A percentile compares a stretch with the other conserved stretches of the same genome.
These are phyloP conservation scores for Theobroma grandiflorum DNA, from an alignment of 441 rosid species.

Conservation along the genomic window DNA sequence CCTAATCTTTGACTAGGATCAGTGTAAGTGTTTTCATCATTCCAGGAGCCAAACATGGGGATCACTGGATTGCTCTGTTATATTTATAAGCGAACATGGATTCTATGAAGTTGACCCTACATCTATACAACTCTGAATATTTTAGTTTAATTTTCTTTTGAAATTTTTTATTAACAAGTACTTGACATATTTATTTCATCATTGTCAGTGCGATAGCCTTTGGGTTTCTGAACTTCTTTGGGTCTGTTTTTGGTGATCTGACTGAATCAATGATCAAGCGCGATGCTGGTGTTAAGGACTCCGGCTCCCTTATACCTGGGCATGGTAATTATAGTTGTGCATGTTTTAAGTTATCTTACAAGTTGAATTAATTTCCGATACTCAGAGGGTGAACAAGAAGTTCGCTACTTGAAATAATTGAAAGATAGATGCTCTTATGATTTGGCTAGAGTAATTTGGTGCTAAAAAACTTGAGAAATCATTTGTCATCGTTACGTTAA, in stretches of 20 bases:
- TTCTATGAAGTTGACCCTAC: neutral
- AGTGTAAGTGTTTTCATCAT: neutral
- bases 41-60: conserved; percentile 4
- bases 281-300: conserved; percentile 97
- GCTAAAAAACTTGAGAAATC: neutral
- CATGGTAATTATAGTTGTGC: conserved; percentile 62
- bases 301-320: conserved; percentile 95
- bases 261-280: conserved; percentile 97
- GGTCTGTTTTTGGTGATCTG: conserved; percentile 95
- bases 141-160: neutral
- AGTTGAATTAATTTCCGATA: neutral
- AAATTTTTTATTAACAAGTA: neutral
- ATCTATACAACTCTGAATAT: neutral
- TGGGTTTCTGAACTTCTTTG: conserved; percentile 87
- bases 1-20: conserved; percentile 18
- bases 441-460: conserved; percentile 13
- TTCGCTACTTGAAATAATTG: conserved; percentile 12
- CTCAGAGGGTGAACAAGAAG: neutral
- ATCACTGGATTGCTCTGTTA: neutral
- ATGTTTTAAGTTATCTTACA: conserved; percentile 2
- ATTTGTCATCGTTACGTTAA: neutral
- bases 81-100: neutral
- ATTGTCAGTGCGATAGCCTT: conserved; percentile 78
- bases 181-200: conserved; percentile 36
- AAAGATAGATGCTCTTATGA: neutral